Conservation (phyloP, 1,284 basidiomycete genomes). For the Fomitopsis betulina region DNA sequence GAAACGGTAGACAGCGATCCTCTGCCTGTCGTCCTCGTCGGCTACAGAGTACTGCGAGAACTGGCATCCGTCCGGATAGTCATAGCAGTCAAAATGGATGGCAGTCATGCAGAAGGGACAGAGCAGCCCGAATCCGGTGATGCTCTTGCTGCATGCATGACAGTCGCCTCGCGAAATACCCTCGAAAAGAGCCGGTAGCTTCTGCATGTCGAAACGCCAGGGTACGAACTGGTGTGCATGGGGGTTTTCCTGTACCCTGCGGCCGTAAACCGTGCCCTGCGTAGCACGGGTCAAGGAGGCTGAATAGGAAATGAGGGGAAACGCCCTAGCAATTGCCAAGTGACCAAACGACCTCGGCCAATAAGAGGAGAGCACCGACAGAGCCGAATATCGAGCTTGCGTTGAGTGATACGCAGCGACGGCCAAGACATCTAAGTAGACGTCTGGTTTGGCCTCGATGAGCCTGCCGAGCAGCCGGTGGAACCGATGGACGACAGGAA, state of each 20-base stretch:
- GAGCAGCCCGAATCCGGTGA: slow-evolving; percentile 58
- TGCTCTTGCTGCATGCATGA: slow-evolving; percentile 44
- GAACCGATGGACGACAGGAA: slow-evolving; percentile 45
- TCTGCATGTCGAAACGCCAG: slow-evolving; percentile 48
- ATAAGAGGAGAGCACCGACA: slow-evolving; percentile 52
- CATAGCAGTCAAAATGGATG: slow-evolving; percentile 72
- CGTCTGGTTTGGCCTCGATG: slow-evolving; percentile 59
- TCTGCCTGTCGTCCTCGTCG: slow-evolving; percentile 42
- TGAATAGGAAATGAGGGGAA: slow-evolving; percentile 35
- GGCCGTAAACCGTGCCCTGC: slow-evolving; percentile 10
- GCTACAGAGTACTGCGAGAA: slow-evolving; percentile 47
- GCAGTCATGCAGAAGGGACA: slow-evolving; percentile 62
- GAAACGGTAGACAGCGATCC: slow-evolving; percentile 58
- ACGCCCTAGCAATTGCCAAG: slow-evolving; percentile 46
- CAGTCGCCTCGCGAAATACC: slow-evolving; percentile 42
- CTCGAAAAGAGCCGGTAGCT: slow-evolving; percentile 29
- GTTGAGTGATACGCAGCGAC: slow-evolving; percentile 63
- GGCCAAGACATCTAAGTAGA: slow-evolving; percentile 65
- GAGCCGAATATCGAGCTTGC: slow-evolving; percentile 48
- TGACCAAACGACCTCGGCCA: slow-evolving; percentile 72
- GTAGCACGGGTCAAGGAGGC: slow-evolving; percentile 18
- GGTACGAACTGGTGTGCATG: slow-evolving; percentile 62
- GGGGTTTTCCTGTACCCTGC: slow-evolving; percentile 28
- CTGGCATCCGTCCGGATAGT: slow-evolving; percentile 58
- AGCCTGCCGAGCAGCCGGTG: slow-evolving; percentile 55